Percentiles rank a stretch among this genome's conserved stretches.
phyloP scores from a whole-genome alignment of 2,329 filamentous ascomycete genomes.

The Diplodia intermedia region DNA sequence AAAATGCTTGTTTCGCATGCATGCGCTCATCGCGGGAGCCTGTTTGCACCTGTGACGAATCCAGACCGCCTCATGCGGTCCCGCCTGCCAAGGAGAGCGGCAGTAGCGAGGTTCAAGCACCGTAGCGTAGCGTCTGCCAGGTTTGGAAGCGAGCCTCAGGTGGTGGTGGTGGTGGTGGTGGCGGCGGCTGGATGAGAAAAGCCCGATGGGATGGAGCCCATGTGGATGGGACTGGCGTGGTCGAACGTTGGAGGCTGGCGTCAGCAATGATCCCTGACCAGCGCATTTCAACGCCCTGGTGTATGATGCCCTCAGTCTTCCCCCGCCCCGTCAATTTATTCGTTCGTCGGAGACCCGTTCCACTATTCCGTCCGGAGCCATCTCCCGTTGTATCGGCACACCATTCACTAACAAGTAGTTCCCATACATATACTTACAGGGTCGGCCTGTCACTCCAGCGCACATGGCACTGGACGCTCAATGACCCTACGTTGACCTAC shows the following conservation, averaged over 20 bases:
- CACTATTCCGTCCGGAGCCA: slow-evolving; percentile 3
- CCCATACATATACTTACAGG: slow-evolving; percentile 23
- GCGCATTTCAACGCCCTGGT: not conserved
- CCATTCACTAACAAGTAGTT: not conserved
- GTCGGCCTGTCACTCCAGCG: not conserved
- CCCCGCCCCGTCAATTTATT: slow-evolving; percentile 3
- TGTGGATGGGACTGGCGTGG: not conserved
- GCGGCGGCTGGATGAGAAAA: not conserved
- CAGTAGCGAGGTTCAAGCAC: not conserved
- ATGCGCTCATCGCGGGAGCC: not conserved
- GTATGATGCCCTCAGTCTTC: slow-evolving; percentile 22
- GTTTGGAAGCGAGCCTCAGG: not conserved
- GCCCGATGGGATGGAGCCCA: slow-evolving; percentile 9
- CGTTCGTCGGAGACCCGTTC: slow-evolving; percentile 4
- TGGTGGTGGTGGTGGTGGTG: slow-evolving; percentile 5
- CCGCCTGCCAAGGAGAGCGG: not conserved
- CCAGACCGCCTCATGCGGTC: not conserved
- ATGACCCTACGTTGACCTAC: not conserved
- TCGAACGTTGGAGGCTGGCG: slow-evolving; percentile 8
- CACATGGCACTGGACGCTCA: not conserved
- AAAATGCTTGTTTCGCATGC: slow-evolving; percentile 7
- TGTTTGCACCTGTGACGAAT: not conserved
- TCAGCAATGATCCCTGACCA: slow-evolving; percentile 9
- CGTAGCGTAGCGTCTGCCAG: not conserved
- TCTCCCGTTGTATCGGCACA: not conserved